Conservation (phyloP, 1,139 yeast genomes). For the Zygosaccharomyces pseudobailii region DNA sequence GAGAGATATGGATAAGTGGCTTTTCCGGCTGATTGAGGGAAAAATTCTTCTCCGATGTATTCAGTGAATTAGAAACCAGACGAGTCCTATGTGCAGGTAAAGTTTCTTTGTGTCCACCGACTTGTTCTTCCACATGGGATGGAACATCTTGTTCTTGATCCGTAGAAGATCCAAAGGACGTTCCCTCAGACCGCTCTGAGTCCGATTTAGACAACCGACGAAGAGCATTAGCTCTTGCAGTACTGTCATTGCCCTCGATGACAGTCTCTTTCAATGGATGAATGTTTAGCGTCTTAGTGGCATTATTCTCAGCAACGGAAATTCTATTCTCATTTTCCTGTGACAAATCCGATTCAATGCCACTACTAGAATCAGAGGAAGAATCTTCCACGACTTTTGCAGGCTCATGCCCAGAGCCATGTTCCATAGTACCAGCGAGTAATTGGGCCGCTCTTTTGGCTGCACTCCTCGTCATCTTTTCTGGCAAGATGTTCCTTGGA, state of each 20-base stretch:
- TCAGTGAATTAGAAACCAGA: not conserved
- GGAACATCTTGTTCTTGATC: not conserved
- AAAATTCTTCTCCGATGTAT: not conserved
- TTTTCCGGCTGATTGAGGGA: not conserved
- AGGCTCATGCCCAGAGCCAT: constrained; percentile 4
- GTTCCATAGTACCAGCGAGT: constrained; percentile 17
- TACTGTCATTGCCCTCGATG: constrained; percentile 4
- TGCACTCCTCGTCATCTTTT: constrained; percentile 27
- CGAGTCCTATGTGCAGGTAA: not conserved
- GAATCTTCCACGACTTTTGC: constrained; percentile 13
- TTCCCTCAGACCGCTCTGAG: constrained; percentile 1
- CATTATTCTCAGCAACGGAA: constrained; percentile 15
- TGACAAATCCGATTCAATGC: constrained; percentile 28
- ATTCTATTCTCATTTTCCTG: constrained; percentile 21
- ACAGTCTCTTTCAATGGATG: constrained; percentile 22
- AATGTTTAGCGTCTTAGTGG: constrained; percentile 18
- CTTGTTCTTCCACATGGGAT: not conserved
- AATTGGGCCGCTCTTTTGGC: constrained; percentile 31
- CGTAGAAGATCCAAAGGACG: constrained; percentile 1
- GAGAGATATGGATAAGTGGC: not conserved
- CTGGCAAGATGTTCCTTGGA: constrained; percentile 29
- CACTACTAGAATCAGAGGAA: constrained; percentile 20
- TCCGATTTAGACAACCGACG: not conserved
- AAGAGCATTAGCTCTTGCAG: not conserved
- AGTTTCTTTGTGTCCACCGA: not conserved